Evolutionary conservation across 2,329 filamentous ascomycete genomes (phyloP).

Genomic region (Tympanopsis confertula): DNA sequence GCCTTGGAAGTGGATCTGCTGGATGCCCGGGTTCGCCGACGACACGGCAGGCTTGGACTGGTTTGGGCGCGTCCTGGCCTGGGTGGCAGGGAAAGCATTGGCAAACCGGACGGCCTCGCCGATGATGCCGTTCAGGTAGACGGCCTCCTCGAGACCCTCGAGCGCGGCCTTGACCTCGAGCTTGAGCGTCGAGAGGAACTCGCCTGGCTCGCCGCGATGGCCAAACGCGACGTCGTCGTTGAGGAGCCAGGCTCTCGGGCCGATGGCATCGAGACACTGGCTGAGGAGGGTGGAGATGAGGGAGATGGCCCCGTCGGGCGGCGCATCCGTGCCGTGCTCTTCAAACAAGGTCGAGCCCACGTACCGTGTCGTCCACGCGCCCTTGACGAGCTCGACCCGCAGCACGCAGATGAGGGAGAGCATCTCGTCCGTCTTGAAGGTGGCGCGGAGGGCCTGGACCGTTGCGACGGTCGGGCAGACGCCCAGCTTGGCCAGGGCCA

Average conservation of each 20-base stretch:
- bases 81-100: constrained; percentile 18
- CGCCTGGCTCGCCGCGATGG: constrained; percentile 41
- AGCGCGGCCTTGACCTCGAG: constrained; percentile 61
- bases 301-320: constrained; percentile 57
- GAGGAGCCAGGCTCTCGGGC: constrained; percentile 62
- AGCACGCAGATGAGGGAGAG: constrained; percentile 62
- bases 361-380: constrained; percentile 66
- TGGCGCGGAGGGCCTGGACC: constrained; percentile 49
- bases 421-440: constrained; percentile 55
- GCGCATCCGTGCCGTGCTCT: constrained; percentile 28
- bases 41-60: constrained; percentile 12
- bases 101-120: constrained; percentile 56
- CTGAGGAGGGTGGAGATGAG: constrained; percentile 63
- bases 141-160: constrained; percentile 60
- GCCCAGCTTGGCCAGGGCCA: constrained; percentile 60
- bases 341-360: constrained; percentile 43
- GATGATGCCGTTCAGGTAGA: constrained; percentile 51
- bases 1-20: constrained; percentile 31
- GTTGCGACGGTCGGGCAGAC: constrained; percentile 49
- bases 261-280: constrained; percentile 65
- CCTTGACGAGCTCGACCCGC: constrained; percentile 60
- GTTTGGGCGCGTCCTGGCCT: constrained; percentile 10
- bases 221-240: constrained; percentile 40
- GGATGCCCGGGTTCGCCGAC: constrained; percentile 20
- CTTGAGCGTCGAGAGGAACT: constrained; percentile 54